Conservation (phyloP, 2,329 filamentous ascomycete genomes). For the Fusarium illudens region DNA sequence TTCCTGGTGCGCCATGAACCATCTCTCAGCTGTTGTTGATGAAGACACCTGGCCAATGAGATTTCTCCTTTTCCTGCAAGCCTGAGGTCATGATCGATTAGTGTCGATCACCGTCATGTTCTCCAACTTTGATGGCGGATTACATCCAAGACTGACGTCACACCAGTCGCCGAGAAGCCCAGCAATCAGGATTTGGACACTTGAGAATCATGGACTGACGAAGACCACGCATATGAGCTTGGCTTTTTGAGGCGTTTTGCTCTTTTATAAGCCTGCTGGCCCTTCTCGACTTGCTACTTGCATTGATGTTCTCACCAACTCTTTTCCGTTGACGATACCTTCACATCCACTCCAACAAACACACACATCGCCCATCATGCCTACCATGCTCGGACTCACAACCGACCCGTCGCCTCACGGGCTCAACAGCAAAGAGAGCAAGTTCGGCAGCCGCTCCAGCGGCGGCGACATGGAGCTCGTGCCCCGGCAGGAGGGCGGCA, state of each 20-base stretch:
- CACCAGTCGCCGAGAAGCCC: slow-evolving; percentile 28
- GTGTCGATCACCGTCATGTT: slow-evolving; percentile 40
- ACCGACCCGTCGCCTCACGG: slow-evolving; percentile 39
- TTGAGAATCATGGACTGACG: slow-evolving; percentile 33
- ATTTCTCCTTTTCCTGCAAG: neutral
- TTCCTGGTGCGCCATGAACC: slow-evolving; percentile 10
- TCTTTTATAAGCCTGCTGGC: slow-evolving; percentile 19
- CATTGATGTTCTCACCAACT: neutral
- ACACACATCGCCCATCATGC: slow-evolving; percentile 38
- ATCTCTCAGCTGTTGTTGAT: neutral
- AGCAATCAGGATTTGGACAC: slow-evolving; percentile 42
- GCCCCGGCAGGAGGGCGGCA: slow-evolving; percentile 12
- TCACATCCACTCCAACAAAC: neutral
- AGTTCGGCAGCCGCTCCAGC: slow-evolving; percentile 19
- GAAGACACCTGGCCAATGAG: slow-evolving; percentile 12
- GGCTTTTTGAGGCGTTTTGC: slow-evolving; percentile 9
- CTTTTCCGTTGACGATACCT: neutral
- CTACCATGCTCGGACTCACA: slow-evolving; percentile 42
- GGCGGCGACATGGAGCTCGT: slow-evolving; percentile 36
- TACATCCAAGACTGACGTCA: slow-evolving; percentile 39
- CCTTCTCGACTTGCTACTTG: slow-evolving; percentile 1
- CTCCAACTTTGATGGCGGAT: slow-evolving; percentile 28
- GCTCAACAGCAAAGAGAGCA: slow-evolving; percentile 24
- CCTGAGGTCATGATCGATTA: slow-evolving; percentile 16
- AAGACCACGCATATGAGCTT: slow-evolving; percentile 12